Conservation (phyloP, 345 rosid species). For the Brassica incana region DNA sequence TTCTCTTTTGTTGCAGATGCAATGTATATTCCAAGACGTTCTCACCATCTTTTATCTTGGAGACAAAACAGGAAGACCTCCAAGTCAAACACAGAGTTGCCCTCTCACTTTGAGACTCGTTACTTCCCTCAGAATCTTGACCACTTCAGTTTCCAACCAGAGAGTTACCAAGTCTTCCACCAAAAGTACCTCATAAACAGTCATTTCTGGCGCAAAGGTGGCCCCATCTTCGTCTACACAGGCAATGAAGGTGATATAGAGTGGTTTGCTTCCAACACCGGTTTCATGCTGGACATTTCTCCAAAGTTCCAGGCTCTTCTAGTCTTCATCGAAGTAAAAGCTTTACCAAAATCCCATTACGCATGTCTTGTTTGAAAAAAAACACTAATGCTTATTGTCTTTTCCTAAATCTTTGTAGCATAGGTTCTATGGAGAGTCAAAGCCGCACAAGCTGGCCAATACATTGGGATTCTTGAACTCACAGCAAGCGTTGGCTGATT, state of each 20-base stretch:
- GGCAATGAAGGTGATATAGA: constrained; percentile 81
- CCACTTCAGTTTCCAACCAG: constrained; percentile 61
- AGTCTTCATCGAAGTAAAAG: constrained; percentile 66
- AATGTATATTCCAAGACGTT: constrained; percentile 21
- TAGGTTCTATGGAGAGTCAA: too few relatives aligned
- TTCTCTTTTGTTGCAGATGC: constrained; percentile 20
- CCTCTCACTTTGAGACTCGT: constrained; percentile 36
- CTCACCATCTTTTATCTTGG: constrained; percentile 29
- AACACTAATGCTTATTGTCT: too few relatives aligned
- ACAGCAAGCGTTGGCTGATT: too few relatives aligned
- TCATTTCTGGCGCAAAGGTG: constrained; percentile 53
- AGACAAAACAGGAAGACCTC: constrained; percentile 31
- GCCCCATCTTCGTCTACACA: constrained; percentile 72
- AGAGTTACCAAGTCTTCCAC: constrained; percentile 54
- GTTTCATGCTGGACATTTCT: constrained; percentile 73
- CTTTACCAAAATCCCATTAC: too few relatives aligned
- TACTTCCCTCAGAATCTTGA: constrained; percentile 74
- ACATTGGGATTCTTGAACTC: too few relatives aligned
- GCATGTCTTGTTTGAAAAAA: too few relatives aligned
- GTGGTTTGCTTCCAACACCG: constrained; percentile 77
- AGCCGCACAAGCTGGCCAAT: too few relatives aligned
- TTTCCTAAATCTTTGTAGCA: too few relatives aligned
- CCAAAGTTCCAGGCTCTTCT: constrained; percentile 74
- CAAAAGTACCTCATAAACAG: constrained; percentile 68
- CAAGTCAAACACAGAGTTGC: constrained; percentile 37